phyloP scores from a whole-genome alignment of 1,284 basidiomycete genomes.

The Ganoderma lucidum region DNA sequence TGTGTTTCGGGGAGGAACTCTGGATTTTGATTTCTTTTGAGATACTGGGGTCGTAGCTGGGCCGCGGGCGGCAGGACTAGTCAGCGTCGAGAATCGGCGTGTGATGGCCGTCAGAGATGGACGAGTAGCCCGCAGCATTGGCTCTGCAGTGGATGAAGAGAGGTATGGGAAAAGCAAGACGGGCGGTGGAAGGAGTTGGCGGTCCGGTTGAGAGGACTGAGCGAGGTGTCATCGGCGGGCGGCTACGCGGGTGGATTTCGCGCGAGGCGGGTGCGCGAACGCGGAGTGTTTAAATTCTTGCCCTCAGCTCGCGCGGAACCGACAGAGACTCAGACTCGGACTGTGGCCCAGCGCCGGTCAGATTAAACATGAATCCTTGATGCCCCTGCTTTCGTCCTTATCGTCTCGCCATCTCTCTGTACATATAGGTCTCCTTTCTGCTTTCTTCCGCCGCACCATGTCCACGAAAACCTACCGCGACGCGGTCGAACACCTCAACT shows the following conservation, averaged over 20 bases:
- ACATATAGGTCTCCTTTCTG: slow-evolving; percentile 19
- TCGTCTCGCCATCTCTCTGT: slow-evolving; percentile 28
- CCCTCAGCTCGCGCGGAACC: background rate
- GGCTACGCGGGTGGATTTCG: slow-evolving; percentile 6
- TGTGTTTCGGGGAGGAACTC: background rate
- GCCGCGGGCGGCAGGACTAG: slow-evolving; percentile 1
- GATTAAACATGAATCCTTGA: slow-evolving; percentile 22
- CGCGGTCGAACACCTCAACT: slow-evolving; percentile 89
- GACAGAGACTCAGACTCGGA: slow-evolving; percentile 1
- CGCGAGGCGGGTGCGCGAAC: slow-evolving; percentile 6
- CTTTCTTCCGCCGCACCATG: slow-evolving; percentile 29
- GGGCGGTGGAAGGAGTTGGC: background rate
- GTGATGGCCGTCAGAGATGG: background rate
- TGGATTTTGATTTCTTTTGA: background rate
- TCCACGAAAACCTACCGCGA: slow-evolving; percentile 74
- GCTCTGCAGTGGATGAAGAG: no score
- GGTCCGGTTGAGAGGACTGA: background rate
- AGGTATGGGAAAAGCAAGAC: background rate
- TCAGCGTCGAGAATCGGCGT: slow-evolving; percentile 6
- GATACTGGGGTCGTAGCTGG: slow-evolving; percentile 4
- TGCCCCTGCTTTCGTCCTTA: slow-evolving; percentile 23
- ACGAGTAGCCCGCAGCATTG: slow-evolving; percentile 2
- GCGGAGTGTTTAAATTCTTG: background rate
- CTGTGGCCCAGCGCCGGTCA: slow-evolving; percentile 3
- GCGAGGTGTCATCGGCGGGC: background rate